Base-by-base conservation (phyloP, 495 filamentous ascomycete genomes). In the Penicillium paradoxum region DNA sequence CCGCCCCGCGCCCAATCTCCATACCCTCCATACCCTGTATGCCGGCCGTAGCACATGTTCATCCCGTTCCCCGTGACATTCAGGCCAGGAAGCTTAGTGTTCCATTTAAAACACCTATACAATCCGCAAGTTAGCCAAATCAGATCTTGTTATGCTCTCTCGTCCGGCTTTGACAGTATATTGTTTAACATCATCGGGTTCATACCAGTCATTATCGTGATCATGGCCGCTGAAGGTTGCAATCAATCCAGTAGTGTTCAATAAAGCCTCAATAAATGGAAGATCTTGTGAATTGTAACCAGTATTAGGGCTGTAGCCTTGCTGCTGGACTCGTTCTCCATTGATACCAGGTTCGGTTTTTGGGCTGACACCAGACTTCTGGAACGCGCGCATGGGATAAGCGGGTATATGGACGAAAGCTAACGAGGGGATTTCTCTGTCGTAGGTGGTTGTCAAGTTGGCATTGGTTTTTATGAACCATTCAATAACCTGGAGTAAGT, bases 351-450 rank as follows among this genome's bases (percentile, higher is more conserved):
- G 85, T 42, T 83, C 73, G 0, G 57, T 63, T 36, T 74, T 59
- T 1, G 60, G 18, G 13, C 63, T 55, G 6, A 76, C 62, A 0
- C 73, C 72, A 15, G 66, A 17, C 17, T 76, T 55, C 54, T 84
- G 79, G 11, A 81, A 63, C 11, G 73, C 74, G 0, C 71, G 69
- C 24, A 78, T 80, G 0, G 82, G 80, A 40, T 74, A 72, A 4
- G 73, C 71, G 4, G 85, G 86, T 45, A 89, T 88, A 58, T 89
- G 86, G 3, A 85, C 82, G 54, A 89, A 89, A 0, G 77, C 84
- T 6, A 89, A 57, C 10, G 79, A 81, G 0, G 85, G 86, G n/a
- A 88, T 74, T 3, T 53, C 47, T 2, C 49, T 54, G 6, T 65
- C 60, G 32, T 78, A 74, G 45, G 65, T 62, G 17, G 49, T 49